Percentiles rank a stretch among this genome's conserved stretches.
These are phyloP conservation scores for Metarhizium rileyi DNA, from an alignment of 2,329 filamentous ascomycete genomes.

Conservation along the genomic window DNA sequence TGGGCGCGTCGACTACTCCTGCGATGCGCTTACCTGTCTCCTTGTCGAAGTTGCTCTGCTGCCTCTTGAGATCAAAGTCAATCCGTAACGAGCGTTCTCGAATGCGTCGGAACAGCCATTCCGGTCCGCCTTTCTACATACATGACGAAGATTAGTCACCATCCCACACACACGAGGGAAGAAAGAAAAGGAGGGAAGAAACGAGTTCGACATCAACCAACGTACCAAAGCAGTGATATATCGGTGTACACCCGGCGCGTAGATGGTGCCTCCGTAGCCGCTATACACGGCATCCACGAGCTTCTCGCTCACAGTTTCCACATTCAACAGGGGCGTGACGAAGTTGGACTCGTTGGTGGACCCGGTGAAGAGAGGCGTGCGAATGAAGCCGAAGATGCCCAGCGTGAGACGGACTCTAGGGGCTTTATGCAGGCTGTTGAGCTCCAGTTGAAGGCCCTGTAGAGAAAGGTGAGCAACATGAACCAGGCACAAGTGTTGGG, in stretches of 20 bases:
- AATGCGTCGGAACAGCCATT: constrained; percentile 11
- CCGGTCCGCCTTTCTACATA: constrained; percentile 11
- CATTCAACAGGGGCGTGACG: constrained; percentile 21
- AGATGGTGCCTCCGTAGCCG: constrained; percentile 20
- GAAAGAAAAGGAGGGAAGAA: not conserved
- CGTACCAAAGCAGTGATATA: constrained; percentile 19
- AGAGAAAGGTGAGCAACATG: constrained; percentile 12
- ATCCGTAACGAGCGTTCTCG: constrained; percentile 7
- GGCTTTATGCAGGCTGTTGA: constrained; percentile 19
- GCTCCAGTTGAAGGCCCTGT: constrained; percentile 20
- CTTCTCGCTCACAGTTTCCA: constrained; percentile 20
- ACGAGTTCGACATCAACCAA: not conserved
- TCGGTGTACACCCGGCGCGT: constrained; percentile 19
- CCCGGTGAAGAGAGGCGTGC: constrained; percentile 21
- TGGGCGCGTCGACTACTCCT: not conserved
- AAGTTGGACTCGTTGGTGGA: constrained; percentile 17
- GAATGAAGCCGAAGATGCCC: constrained; percentile 21
- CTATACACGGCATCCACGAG: constrained; percentile 20
- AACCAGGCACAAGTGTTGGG: not conserved
- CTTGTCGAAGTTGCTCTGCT: constrained; percentile 5
- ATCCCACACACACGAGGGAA: too few relatives aligned
- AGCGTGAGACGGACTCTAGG: constrained; percentile 18
- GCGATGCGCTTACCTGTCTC: not conserved
- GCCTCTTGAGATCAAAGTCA: constrained; percentile 5
- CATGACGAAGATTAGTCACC: not conserved